These are phyloP conservation scores for Akanthomyces uredinophilus DNA, from an alignment of 2,329 filamentous ascomycete genomes.

Conservation along the genomic window DNA sequence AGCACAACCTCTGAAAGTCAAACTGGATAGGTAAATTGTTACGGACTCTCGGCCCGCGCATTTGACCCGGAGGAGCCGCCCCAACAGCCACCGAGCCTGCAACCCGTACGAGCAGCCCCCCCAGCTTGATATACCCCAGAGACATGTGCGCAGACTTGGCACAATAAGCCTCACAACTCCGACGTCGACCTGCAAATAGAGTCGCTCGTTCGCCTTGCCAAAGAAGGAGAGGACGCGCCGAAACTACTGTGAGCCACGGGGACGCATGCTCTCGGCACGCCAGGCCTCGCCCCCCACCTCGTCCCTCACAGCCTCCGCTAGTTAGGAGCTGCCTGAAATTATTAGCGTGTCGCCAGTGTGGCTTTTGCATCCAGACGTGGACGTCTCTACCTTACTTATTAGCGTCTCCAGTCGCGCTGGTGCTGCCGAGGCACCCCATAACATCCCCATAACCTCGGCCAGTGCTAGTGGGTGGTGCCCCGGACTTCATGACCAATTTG, in stretches of 20 bases:
- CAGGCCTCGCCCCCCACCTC: neutral
- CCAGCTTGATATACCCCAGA: neutral
- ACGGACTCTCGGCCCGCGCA: constrained; percentile 5
- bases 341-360: neutral
- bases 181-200: neutral
- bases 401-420: neutral
- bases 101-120: neutral
- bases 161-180: neutral
- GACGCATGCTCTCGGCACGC: neutral
- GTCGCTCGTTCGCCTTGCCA: neutral
- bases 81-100: neutral
- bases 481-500: constrained; percentile 11
- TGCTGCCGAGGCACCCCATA: constrained; percentile 12
- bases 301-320: neutral
- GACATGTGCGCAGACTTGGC: constrained; percentile 1
- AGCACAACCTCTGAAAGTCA: neutral
- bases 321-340: neutral
- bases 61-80: neutral
- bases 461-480: constrained; percentile 8
- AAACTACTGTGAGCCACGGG: neutral
- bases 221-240: neutral
- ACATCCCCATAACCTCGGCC: constrained; percentile 12
- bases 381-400: neutral
- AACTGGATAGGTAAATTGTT: too few relatives aligned
- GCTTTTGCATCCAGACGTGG: neutral